Evolutionary conservation across 345 rosid genomes (phyloP).

Genomic region (Hibiscus trionum): DNA sequence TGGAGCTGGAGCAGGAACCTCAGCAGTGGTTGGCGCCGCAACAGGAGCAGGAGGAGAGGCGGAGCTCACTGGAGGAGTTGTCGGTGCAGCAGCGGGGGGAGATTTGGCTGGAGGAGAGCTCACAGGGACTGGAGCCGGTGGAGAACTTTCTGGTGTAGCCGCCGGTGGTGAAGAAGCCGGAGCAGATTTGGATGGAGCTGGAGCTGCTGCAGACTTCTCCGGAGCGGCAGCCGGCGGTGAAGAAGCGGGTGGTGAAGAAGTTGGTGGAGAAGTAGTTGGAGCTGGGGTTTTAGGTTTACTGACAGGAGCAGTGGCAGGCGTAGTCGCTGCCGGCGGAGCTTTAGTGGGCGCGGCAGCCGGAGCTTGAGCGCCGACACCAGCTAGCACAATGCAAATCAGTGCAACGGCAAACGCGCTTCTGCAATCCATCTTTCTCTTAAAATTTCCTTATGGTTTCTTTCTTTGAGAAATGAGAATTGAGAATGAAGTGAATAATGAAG

Average conservation of each 20-base stretch:
- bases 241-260: not conserved
- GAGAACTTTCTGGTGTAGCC: conserved; percentile 12
- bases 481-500: not conserved
- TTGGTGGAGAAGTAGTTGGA: conserved; percentile 1
- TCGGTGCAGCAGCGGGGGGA: conserved; percentile 25
- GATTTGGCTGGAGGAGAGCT: conserved; percentile 25
- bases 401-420: conserved; percentile 19
- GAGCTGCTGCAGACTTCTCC: not conserved
- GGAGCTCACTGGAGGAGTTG: conserved; percentile 20
- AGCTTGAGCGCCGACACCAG: conserved; percentile 42
- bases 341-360: conserved; percentile 41
- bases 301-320: not conserved
- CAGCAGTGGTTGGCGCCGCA: conserved; percentile 14
- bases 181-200: conserved; percentile 8
- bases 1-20: conserved; percentile 72
- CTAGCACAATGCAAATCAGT: conserved; percentile 38
- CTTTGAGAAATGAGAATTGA: not conserved
- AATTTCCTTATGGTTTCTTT: not conserved
- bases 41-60: conserved; percentile 25
- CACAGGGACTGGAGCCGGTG: conserved; percentile 26
- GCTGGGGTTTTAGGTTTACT: conserved; percentile 15
- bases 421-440: conserved; percentile 17
- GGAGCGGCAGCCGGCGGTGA: not conserved
- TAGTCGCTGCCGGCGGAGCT: not conserved
- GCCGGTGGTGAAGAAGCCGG: conserved; percentile 18